These are phyloP conservation scores for Tanacetum coccineum DNA, from an alignment of 129 eudicot genomes.

Conservation along the genomic window DNA sequence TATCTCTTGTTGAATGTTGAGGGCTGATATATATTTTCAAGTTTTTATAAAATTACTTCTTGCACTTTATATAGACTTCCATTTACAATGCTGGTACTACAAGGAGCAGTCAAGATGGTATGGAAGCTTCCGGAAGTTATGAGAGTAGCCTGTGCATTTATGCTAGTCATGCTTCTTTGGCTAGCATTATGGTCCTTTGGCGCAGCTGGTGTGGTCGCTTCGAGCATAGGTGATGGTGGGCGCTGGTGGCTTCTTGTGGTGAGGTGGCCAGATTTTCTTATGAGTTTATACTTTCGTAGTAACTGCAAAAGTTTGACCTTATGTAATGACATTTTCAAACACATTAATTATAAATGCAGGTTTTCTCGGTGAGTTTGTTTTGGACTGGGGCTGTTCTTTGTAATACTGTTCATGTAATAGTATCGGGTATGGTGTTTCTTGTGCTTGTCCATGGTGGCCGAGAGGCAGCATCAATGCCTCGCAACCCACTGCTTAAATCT, in stretches of 20 bases:
- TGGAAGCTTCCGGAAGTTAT: slow-evolving; percentile 83
- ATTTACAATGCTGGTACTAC: slow-evolving; percentile 87
- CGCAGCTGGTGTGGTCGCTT: slow-evolving; percentile 89
- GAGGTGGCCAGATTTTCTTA: slow-evolving; percentile 78
- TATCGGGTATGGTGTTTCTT: slow-evolving; percentile 96
- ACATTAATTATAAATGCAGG: slow-evolving; percentile 41
- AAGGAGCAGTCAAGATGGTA: slow-evolving; percentile 86
- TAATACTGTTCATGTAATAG: slow-evolving; percentile 87
- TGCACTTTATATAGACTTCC: slow-evolving; percentile 52
- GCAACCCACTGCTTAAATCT: slow-evolving; percentile 61
- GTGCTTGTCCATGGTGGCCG: slow-evolving; percentile 90
- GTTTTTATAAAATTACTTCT: slow-evolving; percentile 8
- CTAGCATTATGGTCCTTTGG: slow-evolving; percentile 92
- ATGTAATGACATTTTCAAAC: slow-evolving; percentile 3
- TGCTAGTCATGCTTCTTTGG: slow-evolving; percentile 88
- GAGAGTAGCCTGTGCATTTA: slow-evolving; percentile 65
- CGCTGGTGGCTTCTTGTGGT: slow-evolving; percentile 99
- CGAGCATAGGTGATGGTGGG: slow-evolving; percentile 75
- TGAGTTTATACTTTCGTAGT: slow-evolving; percentile 3
- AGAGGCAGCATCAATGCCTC: slow-evolving; percentile 79
- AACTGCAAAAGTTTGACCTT: slow-evolving; percentile 2
- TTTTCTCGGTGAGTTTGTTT: slow-evolving; percentile 82
- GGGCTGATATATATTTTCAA: background rate
- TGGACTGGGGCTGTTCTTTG: slow-evolving; percentile 99
- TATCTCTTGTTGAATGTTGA: too few relatives aligned